Base-by-base conservation (phyloP, 768 basidiomycete genomes). In the Podaxis pistillaris region DNA sequence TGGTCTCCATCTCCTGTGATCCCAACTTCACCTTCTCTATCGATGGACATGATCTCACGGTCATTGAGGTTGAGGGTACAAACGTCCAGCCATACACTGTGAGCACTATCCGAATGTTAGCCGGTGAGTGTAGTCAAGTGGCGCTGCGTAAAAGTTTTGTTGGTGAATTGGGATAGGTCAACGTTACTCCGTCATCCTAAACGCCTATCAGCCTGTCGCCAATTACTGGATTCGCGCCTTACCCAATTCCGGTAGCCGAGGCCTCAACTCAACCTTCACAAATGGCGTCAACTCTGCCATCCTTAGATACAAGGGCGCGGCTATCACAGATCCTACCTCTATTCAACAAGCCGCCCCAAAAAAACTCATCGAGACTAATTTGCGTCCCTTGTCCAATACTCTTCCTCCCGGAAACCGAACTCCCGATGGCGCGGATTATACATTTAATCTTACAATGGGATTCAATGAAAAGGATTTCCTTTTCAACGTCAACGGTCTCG, bases 141-240 rank as follows among this genome's bases (percentile, higher is more conserved):
- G 19, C 63, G 80, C 50, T 70, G 73, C 24, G 67, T 81, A 33
- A 9, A 33, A 33, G 8, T 51, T 75, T 72, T 46, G 71, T 77
- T 7, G 78, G 73, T 50, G 78, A 79, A 63, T 73, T 77, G 4
- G 24, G 36, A 19, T 28, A 60, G 65, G 54, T 11, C 68, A 69
- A 47, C 63, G 68, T 13, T 82, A 83, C 65, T 82, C 80, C 5
- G 72, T 80, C 19, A 68, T 83, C 7, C 68, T 83, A 19, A 68
- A 69, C 8, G 81, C 82, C 8, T 67, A 80, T 65, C 75, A 82
- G 58, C 63, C 75, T 0, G 63, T 79, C 22, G 76, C 67, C 12
- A 86, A 83, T 62, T 86, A 86, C 67, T 86, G 85, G 84, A 74
- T 86, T 49, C 80, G 83, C 26, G 74, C 82, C 0, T 50, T 68